Evolutionary conservation across 768 basidiomycete species (phyloP).

Genomic region (Phylloporus arenicola): DNA sequence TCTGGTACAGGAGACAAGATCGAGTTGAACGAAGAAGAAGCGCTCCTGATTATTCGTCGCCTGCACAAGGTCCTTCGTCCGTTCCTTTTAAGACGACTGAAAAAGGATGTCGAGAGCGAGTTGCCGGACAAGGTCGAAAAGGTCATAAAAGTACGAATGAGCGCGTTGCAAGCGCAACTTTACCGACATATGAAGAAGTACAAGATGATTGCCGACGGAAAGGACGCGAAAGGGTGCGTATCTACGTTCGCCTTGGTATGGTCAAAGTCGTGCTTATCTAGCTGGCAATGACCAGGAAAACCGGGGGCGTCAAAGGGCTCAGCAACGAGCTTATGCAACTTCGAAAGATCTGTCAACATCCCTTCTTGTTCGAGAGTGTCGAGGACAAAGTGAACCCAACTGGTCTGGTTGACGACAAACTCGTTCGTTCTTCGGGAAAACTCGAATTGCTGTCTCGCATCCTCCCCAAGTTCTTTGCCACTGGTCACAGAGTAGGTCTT

Average conservation of each 20-base stretch:
- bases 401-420: constrained; percentile 75
- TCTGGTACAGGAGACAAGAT: constrained; percentile 98
- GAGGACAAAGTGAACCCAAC: constrained; percentile 90
- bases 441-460: constrained; percentile 88
- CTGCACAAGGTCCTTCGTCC: constrained; percentile 93
- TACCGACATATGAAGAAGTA: constrained; percentile 98
- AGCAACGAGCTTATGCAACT: constrained; percentile 98
- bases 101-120: constrained; percentile 96
- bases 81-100: constrained; percentile 86
- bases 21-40: constrained; percentile 99
- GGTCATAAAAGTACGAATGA: constrained; percentile 95
- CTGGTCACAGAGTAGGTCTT: constrained; percentile 73
- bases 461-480: constrained; percentile 90
- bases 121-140: constrained; percentile 97
- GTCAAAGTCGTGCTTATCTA: constrained; percentile 2
- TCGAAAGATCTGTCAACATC: constrained; percentile 97
- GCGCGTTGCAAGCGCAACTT: constrained; percentile 82
- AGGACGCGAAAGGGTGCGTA: constrained; percentile 64
- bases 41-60: constrained; percentile 92
- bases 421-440: constrained; percentile 87
- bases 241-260: background rate
- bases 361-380: constrained; percentile 92
- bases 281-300: constrained; percentile 43
- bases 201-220: constrained; percentile 92
- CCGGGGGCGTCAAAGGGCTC: constrained; percentile 77